Conservation (phyloP, 2,329 filamentous ascomycete species). For the Lasiodiplodia citricola region DNA sequence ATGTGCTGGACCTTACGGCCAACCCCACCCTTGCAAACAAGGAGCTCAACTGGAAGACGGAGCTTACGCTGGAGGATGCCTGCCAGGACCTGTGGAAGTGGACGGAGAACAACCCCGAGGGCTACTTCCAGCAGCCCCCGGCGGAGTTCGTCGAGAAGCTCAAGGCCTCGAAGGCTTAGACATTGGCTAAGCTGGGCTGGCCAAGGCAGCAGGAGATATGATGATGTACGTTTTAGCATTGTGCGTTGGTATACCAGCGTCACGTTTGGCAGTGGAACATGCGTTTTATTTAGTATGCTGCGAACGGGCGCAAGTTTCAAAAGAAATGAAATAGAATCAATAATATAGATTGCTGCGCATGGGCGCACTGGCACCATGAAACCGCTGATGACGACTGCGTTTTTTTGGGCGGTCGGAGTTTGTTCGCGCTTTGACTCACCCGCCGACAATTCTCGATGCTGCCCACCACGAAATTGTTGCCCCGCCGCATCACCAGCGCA, state of each 20-base stretch:
- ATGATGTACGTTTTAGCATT: slow-evolving; percentile 15
- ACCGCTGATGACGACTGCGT: slow-evolving; percentile 20
- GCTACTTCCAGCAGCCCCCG: slow-evolving; percentile 91
- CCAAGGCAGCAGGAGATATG: not conserved
- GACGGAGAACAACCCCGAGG: slow-evolving; percentile 96
- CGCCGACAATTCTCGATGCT: slow-evolving; percentile 19
- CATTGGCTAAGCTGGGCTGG: slow-evolving; percentile 13
- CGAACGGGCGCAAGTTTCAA: slow-evolving; percentile 20
- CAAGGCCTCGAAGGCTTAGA: slow-evolving; percentile 25
- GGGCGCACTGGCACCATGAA: slow-evolving; percentile 13
- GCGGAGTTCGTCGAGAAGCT: slow-evolving; percentile 72
- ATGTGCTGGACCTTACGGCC: slow-evolving; percentile 93
- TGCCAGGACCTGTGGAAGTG: slow-evolving; percentile 95
- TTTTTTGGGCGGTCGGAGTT: slow-evolving; percentile 20
- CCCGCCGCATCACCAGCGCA: slow-evolving; percentile 19
- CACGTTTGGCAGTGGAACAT: slow-evolving; percentile 12
- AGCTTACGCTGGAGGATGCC: slow-evolving; percentile 87
- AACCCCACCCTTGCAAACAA: slow-evolving; percentile 85
- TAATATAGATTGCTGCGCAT: slow-evolving; percentile 18
- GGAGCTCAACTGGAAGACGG: slow-evolving; percentile 91
- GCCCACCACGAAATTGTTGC: slow-evolving; percentile 25
- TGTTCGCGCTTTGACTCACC: slow-evolving; percentile 26
- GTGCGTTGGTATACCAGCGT: slow-evolving; percentile 22
- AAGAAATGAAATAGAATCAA: slow-evolving; percentile 25
- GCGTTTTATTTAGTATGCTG: slow-evolving; percentile 12